phyloP scores from a whole-genome alignment of 345 rosid species.

The Euphorbia lathyris region DNA sequence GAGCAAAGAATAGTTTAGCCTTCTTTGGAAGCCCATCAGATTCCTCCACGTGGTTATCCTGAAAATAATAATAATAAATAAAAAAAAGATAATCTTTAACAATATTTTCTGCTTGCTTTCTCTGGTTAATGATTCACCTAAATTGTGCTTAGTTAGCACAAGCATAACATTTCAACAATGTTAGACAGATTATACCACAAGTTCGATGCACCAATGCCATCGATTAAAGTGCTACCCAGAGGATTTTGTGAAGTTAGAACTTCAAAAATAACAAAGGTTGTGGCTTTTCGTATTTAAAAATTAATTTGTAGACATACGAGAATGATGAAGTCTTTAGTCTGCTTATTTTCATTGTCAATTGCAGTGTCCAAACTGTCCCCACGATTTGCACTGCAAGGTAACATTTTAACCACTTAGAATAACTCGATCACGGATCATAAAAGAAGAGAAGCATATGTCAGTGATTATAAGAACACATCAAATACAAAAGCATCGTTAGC shows the following conservation, averaged over 20 bases:
- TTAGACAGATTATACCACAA: too few relatives aligned
- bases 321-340: slow-evolving; percentile 57
- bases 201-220: too few relatives aligned
- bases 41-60: slow-evolving; percentile 61
- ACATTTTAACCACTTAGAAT: neutral
- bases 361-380: slow-evolving; percentile 58
- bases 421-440: neutral
- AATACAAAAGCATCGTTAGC: neutral
- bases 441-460: neutral
- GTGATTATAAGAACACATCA: neutral
- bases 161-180: neutral
- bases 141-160: neutral
- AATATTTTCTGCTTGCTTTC: neutral
- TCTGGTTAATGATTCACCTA: neutral
- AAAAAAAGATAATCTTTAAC: neutral
- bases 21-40: slow-evolving; percentile 45
- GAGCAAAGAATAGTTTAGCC: slow-evolving; percentile 47
- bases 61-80: slow-evolving; percentile 3
- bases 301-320: slow-evolving; percentile 47
- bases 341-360: slow-evolving; percentile 66
- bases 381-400: slow-evolving; percentile 39
- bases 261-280: neutral
- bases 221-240: neutral
- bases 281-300: slow-evolving; percentile 4
- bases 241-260: neutral